Base-by-base conservation (phyloP, 345 rosid genomes). In the Eucalyptus erythrocorys region DNA sequence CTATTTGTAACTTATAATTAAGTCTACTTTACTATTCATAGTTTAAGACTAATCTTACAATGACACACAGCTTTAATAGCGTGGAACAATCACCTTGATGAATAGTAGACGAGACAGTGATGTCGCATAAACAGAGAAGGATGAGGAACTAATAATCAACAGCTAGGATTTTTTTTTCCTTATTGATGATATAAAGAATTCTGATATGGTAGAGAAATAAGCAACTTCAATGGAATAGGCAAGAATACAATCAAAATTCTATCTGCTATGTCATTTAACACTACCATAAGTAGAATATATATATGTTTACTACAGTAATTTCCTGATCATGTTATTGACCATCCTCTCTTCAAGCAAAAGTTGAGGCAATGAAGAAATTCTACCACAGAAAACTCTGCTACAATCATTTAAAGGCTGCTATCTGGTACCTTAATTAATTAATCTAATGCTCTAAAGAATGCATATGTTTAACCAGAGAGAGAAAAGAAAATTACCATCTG, bases 401-500 rank as follows among this genome's bases (percentile, higher is more conserved):
- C 47, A 76, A 76, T 76, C 84, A 37, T 76, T 76, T 40, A 40
- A 76, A 21, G 84, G 30, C 24, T 40, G 43, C 82, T 37, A 76
- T 40, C 47, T 10, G 47, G 47, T 37, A 76, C 45, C 42, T 76
- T 76, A 19, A 76, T 76, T 76, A 76, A 76, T 43, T 37, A 22
- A 76, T 76, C 47, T 3, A 76, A 76, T 76, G 84, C 9, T 76
- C 84, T 40, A 40, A 76, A 40, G 47, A 76, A 76, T 40, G 47
- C 47, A 76, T 37, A 37, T 76, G 27, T 40, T 76, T 76, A 37
- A 76, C 47, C 47, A 76, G 47, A 76, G 30, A 22, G 47, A 40
- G 47, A 40, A 21, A 37, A 4, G 45, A 37, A 76, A 21, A 76
- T 21, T 86, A 86, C 99, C 98, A 92, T 96, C 97, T 88, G 99